Percentiles rank a stretch among this genome's conserved stretches.
Evolutionary conservation across 192 early-diverging fungal genomes (phyloP).

Genomic region (Umbelopsis sp.): DNA sequence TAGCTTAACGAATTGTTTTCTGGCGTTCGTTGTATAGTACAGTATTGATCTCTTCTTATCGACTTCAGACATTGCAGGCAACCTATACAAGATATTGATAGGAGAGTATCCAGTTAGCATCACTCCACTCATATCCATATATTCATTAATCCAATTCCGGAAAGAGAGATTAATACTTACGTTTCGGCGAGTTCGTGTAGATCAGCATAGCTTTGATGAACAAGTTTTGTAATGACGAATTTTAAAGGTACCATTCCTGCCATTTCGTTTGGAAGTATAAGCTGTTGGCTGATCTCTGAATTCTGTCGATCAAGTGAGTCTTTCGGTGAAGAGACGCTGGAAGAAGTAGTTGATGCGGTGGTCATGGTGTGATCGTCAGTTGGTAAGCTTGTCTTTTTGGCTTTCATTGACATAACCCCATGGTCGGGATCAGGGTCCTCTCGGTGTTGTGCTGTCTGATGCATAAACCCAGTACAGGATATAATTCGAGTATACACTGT

Average conservation of each 20-base stretch:
- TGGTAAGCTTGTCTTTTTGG: not conserved
- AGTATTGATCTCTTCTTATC: slow-evolving; percentile 64
- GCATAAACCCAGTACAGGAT: slow-evolving; percentile 4
- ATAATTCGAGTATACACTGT: not conserved
- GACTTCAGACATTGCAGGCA: slow-evolving; percentile 58
- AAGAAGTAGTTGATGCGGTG: not conserved
- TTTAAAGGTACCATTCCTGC: slow-evolving; percentile 66
- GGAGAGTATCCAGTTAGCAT: not conserved
- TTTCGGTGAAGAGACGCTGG: not conserved
- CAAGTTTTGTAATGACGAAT: slow-evolving; percentile 59
- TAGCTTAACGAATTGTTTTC: slow-evolving; percentile 71
- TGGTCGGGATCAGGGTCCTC: slow-evolving; percentile 3
- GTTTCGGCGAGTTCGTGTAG: slow-evolving; percentile 67
- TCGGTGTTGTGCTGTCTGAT: slow-evolving; percentile 13
- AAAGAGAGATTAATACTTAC: slow-evolving; percentile 29
- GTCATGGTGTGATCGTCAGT: not conserved
- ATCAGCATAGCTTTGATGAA: slow-evolving; percentile 67
- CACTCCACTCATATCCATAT: not conserved
- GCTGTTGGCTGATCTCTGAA: not conserved
- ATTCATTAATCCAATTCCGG: not conserved
- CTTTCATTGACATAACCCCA: slow-evolving; percentile 7
- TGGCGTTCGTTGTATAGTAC: slow-evolving; percentile 61
- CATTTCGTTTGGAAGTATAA: slow-evolving; percentile 58
- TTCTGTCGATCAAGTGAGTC: not conserved
- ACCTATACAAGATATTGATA: slow-evolving; percentile 29